Conservation (phyloP, 2,329 filamentous ascomycete species). For the Xylaria sp. region DNA sequence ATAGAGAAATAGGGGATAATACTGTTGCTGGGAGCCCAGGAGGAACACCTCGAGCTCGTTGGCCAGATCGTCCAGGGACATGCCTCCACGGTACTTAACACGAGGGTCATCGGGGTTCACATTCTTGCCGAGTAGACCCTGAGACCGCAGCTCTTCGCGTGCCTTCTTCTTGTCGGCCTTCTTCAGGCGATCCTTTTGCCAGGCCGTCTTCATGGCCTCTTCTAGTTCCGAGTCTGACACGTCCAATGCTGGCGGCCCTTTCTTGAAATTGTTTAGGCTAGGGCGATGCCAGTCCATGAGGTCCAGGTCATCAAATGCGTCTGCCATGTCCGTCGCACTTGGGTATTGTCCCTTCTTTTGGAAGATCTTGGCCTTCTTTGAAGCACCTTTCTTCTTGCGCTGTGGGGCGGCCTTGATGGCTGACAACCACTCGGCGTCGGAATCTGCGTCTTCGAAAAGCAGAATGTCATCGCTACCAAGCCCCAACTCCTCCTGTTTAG, state of each 20-base stretch:
- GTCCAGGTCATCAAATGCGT: conserved; percentile 72
- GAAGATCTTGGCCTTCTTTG: conserved; percentile 30
- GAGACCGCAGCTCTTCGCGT: conserved; percentile 67
- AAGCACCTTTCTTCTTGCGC: conserved; percentile 34
- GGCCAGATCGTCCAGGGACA: conserved; percentile 70
- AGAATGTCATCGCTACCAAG: conserved; percentile 61
- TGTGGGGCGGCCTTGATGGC: conserved; percentile 29
- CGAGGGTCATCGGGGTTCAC: conserved; percentile 61
- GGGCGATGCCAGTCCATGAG: conserved; percentile 81
- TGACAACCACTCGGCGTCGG: conserved; percentile 37
- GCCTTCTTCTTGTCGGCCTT: conserved; percentile 72
- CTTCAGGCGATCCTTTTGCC: conserved; percentile 69
- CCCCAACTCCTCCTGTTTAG: conserved; percentile 66
- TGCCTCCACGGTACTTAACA: conserved; percentile 72
- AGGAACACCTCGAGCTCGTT: conserved; percentile 75
- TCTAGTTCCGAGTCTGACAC: conserved; percentile 71
- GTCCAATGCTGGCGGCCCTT: conserved; percentile 61
- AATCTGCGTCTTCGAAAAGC: conserved; percentile 54
- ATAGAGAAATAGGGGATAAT: too few relatives aligned
- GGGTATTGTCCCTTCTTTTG: conserved; percentile 39
- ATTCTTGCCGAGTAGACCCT: conserved; percentile 66
- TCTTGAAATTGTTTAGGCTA: conserved; percentile 65
- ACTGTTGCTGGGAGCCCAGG: conserved; percentile 64
- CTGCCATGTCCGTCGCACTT: conserved; percentile 45
- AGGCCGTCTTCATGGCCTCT: conserved; percentile 58